Conservation (phyloP, 2,329 filamentous ascomycete species). For the Trichophyton verrucosum region DNA sequence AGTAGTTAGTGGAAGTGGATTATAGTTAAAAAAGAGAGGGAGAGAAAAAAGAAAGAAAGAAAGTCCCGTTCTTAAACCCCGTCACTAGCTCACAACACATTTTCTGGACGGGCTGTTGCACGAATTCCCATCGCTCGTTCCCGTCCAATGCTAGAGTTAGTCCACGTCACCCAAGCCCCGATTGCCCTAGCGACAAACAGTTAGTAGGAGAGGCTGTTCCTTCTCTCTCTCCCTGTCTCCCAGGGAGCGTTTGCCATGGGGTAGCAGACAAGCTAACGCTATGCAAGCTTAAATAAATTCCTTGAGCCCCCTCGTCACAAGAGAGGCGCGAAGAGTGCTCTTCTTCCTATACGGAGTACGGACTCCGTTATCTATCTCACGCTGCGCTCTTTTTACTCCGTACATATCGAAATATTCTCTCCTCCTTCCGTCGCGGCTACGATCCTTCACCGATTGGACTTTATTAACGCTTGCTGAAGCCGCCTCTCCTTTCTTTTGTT, state of each 20-base stretch:
- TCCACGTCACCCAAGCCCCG: neutral
- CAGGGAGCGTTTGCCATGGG: neutral
- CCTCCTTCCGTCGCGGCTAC: neutral
- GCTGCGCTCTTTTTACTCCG: neutral
- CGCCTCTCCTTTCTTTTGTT: neutral
- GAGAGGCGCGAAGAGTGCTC: neutral
- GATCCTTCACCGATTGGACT: neutral
- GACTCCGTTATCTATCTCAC: neutral
- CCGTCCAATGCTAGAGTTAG: neutral
- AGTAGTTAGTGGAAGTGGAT: neutral
- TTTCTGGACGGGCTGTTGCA: neutral
- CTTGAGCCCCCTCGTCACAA: neutral
- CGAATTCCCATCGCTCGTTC: neutral
- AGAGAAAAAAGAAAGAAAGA: neutral
- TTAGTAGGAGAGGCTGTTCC: neutral
- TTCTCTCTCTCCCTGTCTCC: neutral
- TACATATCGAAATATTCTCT: too few relatives aligned
- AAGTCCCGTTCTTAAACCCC: neutral
- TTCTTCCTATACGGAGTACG: too few relatives aligned
- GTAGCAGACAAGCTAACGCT: neutral
- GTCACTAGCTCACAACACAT: neutral
- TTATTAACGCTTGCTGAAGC: neutral
- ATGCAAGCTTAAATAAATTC: slow-evolving; percentile 1
- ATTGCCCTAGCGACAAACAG: neutral
- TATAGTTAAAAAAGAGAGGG: neutral